Percentiles rank a stretch among this genome's conserved stretches.
phyloP scores from a whole-genome alignment of 495 filamentous ascomycete genomes.

The Penicillium odoratum region DNA sequence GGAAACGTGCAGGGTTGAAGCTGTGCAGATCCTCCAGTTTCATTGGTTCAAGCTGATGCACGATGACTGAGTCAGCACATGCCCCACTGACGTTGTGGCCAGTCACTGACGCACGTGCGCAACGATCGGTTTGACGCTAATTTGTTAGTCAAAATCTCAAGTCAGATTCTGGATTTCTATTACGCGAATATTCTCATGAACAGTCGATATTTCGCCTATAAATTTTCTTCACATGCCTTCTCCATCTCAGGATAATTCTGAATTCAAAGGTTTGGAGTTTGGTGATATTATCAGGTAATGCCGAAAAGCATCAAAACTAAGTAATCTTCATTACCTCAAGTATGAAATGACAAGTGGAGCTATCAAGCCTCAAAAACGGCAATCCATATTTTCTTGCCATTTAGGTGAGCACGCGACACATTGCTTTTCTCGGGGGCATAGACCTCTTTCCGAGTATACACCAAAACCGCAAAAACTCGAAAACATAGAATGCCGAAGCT shows the following conservation, averaged over 20 bases:
- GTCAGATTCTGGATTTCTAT: background rate
- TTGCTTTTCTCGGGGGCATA: background rate
- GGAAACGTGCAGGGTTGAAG: constrained; percentile 2
- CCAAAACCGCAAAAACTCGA: background rate
- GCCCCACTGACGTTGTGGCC: constrained; percentile 5
- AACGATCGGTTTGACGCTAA: background rate
- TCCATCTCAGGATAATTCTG: too few species aligned
- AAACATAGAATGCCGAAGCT: background rate
- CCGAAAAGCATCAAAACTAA: too few species aligned
- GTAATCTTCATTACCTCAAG: too few species aligned
- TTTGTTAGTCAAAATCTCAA: background rate
- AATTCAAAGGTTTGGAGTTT: too few species aligned
- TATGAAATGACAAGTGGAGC: too few species aligned
- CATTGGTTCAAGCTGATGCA: constrained; percentile 1
- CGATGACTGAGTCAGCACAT: constrained; percentile 7
- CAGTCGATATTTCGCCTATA: too few species aligned
- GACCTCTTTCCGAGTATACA: background rate
- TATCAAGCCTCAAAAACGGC: too few species aligned
- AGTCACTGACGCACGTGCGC: constrained; percentile 15
- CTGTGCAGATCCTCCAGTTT: background rate
- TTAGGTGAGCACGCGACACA: constrained; percentile 1
- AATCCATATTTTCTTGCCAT: too few species aligned
- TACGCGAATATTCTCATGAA: background rate
- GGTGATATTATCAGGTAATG: too few species aligned
- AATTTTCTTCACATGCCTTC: too few species aligned